These are phyloP conservation scores for Yarrowia porcina DNA, from an alignment of 805 yeast species.

Conservation along the genomic window DNA sequence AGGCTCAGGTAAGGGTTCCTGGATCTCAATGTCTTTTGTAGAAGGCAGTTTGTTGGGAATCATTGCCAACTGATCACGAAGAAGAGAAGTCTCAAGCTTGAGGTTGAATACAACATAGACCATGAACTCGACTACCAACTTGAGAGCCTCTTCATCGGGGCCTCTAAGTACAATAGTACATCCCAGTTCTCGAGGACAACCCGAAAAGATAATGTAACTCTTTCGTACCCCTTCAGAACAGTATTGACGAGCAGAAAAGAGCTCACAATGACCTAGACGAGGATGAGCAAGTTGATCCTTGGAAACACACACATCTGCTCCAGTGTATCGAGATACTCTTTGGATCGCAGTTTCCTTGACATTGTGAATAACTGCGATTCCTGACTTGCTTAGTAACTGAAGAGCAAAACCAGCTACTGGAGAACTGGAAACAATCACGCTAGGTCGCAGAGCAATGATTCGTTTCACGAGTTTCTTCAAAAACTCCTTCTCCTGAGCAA, in stretches of 20 bases:
- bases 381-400: slow-evolving; percentile 64
- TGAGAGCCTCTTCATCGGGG: slow-evolving; percentile 59
- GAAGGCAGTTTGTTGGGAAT: slow-evolving; percentile 32
- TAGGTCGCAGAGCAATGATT: slow-evolving; percentile 72
- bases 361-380: slow-evolving; percentile 76
- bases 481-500: slow-evolving; percentile 85
- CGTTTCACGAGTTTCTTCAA: slow-evolving; percentile 76
- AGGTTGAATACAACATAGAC: slow-evolving; percentile 74
- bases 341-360: slow-evolving; percentile 79
- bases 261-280: slow-evolving; percentile 69
- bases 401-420: slow-evolving; percentile 81
- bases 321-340: slow-evolving; percentile 71
- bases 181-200: slow-evolving; percentile 70
- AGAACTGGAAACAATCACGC: slow-evolving; percentile 71
- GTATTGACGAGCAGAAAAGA: slow-evolving; percentile 68
- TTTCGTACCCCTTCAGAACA: slow-evolving; percentile 51
- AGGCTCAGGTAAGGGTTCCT: neutral
- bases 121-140: slow-evolving; percentile 77
- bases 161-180: slow-evolving; percentile 89
- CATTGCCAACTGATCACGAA: slow-evolving; percentile 64
- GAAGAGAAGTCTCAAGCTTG: slow-evolving; percentile 70
- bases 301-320: slow-evolving; percentile 80
- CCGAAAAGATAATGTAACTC: slow-evolving; percentile 75
- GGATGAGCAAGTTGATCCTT: slow-evolving; percentile 78
- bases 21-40: neutral